Evolutionary conservation across 2,329 filamentous ascomycete species (phyloP).

Genomic region (Aureobasidium musti): DNA sequence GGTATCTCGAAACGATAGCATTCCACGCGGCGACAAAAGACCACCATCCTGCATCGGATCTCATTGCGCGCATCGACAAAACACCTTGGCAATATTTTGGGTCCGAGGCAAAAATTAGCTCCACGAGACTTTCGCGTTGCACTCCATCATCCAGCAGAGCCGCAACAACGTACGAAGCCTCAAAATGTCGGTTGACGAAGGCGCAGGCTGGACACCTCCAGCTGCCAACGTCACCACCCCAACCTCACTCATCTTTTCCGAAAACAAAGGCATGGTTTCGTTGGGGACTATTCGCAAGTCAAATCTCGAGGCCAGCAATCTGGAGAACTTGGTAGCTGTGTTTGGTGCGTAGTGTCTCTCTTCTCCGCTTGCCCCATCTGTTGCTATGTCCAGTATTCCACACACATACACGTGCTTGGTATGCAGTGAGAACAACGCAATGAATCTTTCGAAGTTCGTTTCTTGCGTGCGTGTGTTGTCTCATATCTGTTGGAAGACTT

Average conservation of each 20-base stretch:
- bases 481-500: background rate
- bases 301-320: conserved; percentile 37
- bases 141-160: conserved; percentile 5
- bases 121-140: background rate
- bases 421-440: background rate
- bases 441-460: background rate
- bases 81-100: background rate
- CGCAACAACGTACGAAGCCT: background rate
- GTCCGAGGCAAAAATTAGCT: background rate
- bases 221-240: conserved; percentile 18
- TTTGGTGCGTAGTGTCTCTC: conserved; percentile 35
- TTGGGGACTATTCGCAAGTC: conserved; percentile 39
- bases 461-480: background rate
- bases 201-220: conserved; percentile 20
- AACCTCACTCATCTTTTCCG: conserved; percentile 32
- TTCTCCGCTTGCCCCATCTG: background rate
- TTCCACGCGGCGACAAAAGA: background rate
- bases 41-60: background rate
- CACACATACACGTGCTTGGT: background rate
- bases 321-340: conserved; percentile 41
- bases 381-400: background rate
- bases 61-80: background rate
- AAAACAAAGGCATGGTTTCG: conserved; percentile 31
- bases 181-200: conserved; percentile 16
- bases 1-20: background rate